Percentiles rank a stretch among this genome's conserved stretches.
Conservation (phyloP, 23 red algal species). For the Pyropia yezoensis region DNA sequence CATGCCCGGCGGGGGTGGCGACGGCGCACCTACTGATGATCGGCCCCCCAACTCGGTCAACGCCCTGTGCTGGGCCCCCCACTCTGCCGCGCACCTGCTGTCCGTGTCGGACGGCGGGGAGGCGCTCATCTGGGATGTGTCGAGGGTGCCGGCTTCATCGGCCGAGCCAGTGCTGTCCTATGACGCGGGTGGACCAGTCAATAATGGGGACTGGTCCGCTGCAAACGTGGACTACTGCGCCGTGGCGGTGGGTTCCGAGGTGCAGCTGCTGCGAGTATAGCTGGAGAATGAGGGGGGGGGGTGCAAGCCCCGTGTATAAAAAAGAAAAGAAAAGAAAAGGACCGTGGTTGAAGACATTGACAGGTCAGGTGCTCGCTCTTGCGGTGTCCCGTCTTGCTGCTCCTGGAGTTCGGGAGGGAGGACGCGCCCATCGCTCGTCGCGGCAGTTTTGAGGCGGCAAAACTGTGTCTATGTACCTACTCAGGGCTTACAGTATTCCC, state of each 20-base stretch:
- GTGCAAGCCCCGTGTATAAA: too few species aligned
- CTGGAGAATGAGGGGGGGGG: too few species aligned
- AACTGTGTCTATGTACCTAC: too few species aligned
- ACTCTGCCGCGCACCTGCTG: constrained; percentile 46
- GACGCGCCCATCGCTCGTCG: too few species aligned
- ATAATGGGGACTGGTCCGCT: constrained; percentile 66
- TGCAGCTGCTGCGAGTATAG: constrained; percentile 36
- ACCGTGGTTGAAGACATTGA: too few species aligned
- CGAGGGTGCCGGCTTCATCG: constrained; percentile 33
- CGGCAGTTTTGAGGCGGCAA: too few species aligned
- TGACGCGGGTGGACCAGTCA: constrained; percentile 43
- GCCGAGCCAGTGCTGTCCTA: constrained; percentile 65
- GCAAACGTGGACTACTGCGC: constrained; percentile 57
- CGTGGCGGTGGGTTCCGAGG: constrained; percentile 16
- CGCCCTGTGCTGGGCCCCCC: constrained; percentile 83
- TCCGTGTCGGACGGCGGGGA: constrained; percentile 65
- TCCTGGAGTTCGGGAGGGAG: too few species aligned
- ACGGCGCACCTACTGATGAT: neutral
- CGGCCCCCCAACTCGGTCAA: constrained; percentile 39
- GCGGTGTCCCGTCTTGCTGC: too few species aligned
- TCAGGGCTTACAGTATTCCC: too few species aligned
- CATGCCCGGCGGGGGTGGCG: neutral
- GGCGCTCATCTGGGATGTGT: constrained; percentile 86
- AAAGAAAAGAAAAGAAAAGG: too few species aligned
- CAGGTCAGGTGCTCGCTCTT: too few species aligned